These are phyloP conservation scores for Pseudocercospora fuligena DNA, from an alignment of 2,329 filamentous ascomycete species.

Conservation along the genomic window DNA sequence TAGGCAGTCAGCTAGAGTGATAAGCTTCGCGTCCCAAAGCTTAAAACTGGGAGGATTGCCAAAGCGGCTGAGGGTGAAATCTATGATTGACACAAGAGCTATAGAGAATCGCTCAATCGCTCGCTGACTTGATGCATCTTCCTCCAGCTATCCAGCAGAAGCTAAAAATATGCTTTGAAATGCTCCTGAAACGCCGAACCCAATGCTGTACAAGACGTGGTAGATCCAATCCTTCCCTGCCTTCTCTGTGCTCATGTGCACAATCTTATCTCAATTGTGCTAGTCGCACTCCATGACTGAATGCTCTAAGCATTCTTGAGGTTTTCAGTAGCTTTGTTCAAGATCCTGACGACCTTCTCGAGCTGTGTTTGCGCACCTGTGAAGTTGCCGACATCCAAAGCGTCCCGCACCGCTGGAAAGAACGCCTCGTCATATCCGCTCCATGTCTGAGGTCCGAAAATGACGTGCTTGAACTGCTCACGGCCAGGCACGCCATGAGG, in stretches of 20 bases:
- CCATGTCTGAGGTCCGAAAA: slow-evolving; percentile 85
- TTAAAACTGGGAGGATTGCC: neutral
- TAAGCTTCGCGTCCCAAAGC: neutral
- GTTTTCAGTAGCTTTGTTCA: slow-evolving; percentile 64
- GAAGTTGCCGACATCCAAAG: slow-evolving; percentile 75
- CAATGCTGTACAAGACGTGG: neutral
- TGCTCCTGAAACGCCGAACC: neutral
- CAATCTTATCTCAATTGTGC: neutral
- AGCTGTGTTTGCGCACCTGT: slow-evolving; percentile 68
- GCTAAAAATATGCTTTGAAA: neutral
- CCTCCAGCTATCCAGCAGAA: neutral
- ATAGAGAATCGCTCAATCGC: neutral
- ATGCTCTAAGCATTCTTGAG: slow-evolving; percentile 38
- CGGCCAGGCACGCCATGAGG: slow-evolving; percentile 68
- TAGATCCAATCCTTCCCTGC: neutral
- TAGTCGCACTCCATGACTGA: neutral
- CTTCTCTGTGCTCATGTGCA: neutral
- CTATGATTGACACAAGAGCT: neutral
- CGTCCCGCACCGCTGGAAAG: slow-evolving; percentile 86
- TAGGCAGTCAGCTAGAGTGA: neutral
- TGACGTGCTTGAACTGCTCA: slow-evolving; percentile 90
- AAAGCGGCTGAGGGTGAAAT: neutral
- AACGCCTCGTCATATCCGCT: slow-evolving; percentile 68
- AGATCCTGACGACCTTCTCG: slow-evolving; percentile 70
- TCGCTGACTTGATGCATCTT: neutral